Evolutionary conservation across 2,329 filamentous ascomycete genomes (phyloP).

Genomic region (Alternaria ventricosa): DNA sequence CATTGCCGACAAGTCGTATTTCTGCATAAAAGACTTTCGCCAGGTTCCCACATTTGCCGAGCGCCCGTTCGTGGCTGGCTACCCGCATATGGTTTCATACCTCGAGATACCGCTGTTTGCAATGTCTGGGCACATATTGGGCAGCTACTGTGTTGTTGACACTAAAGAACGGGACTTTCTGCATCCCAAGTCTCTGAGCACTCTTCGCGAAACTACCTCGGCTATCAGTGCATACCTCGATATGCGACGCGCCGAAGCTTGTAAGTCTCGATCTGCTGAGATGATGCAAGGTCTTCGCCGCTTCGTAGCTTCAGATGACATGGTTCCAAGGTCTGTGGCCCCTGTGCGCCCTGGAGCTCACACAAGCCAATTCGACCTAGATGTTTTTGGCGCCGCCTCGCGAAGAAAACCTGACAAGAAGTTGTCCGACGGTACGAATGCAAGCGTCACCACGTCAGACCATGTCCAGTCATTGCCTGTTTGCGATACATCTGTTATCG

Average conservation of each 20-base stretch:
- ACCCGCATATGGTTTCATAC: slow-evolving; percentile 16
- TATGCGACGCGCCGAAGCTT: slow-evolving; percentile 10
- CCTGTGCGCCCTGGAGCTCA: neutral
- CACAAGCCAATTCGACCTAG: slow-evolving; percentile 1
- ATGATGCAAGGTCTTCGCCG: slow-evolving; percentile 18
- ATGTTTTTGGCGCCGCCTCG: slow-evolving; percentile 2
- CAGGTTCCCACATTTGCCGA: slow-evolving; percentile 8
- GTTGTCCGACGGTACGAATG: neutral
- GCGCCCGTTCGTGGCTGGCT: slow-evolving; percentile 10
- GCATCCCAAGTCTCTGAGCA: slow-evolving; percentile 4
- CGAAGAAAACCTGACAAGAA: neutral
- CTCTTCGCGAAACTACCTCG: slow-evolving; percentile 6
- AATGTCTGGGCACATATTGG: slow-evolving; percentile 13
- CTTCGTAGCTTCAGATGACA: slow-evolving; percentile 6
- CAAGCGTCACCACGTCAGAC: neutral
- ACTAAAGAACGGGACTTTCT: slow-evolving; percentile 10
- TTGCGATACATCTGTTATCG: neutral
- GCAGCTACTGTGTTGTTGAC: slow-evolving; percentile 18
- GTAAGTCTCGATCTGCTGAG: slow-evolving; percentile 10
- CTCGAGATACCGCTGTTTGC: slow-evolving; percentile 14
- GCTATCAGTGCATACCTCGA: slow-evolving; percentile 16
- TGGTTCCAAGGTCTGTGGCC: neutral
- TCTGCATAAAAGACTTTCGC: slow-evolving; percentile 15
- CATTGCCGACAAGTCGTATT: slow-evolving; percentile 8
- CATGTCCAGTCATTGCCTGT: no score